Conservation (phyloP, 345 rosid genomes). For the Clarkia xantiana region DNA sequence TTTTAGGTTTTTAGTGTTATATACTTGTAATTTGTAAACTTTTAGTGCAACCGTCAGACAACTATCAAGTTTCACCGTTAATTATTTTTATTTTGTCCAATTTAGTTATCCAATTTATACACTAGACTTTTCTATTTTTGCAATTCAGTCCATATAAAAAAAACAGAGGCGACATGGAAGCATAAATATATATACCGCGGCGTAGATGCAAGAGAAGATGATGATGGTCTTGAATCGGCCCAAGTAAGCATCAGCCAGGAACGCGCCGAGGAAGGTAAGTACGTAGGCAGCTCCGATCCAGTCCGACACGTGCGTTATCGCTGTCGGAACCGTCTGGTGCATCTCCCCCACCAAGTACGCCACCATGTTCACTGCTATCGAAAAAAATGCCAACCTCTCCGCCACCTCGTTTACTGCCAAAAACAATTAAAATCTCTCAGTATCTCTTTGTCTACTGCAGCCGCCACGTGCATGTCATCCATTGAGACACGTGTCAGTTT, state of each 20-base stretch:
- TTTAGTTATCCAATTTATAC: too few species aligned
- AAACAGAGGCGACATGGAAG: neutral
- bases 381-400: slow-evolving; percentile 36
- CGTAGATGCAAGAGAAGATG: slow-evolving; percentile 26
- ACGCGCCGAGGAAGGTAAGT: slow-evolving; percentile 32
- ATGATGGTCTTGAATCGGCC: slow-evolving; percentile 44
- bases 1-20: too few species aligned
- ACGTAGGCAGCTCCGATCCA: slow-evolving; percentile 38
- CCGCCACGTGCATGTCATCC: too few species aligned
- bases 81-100: too few species aligned
- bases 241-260: slow-evolving; percentile 36
- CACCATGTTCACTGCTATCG: slow-evolving; percentile 32
- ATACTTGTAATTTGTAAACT: too few species aligned
- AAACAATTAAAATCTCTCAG: too few species aligned
- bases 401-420: slow-evolving; percentile 36
- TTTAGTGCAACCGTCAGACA: too few species aligned
- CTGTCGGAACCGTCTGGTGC: slow-evolving; percentile 30
- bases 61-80: too few species aligned
- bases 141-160: too few species aligned
- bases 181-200: slow-evolving; percentile 16
- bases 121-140: too few species aligned
- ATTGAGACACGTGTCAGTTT: too few species aligned
- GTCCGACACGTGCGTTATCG: slow-evolving; percentile 29
- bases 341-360: slow-evolving; percentile 29
- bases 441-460: too few species aligned